These are phyloP conservation scores for Carex scoparia DNA, from an alignment of 176 grass and related monocot species.

Conservation along the genomic window DNA sequence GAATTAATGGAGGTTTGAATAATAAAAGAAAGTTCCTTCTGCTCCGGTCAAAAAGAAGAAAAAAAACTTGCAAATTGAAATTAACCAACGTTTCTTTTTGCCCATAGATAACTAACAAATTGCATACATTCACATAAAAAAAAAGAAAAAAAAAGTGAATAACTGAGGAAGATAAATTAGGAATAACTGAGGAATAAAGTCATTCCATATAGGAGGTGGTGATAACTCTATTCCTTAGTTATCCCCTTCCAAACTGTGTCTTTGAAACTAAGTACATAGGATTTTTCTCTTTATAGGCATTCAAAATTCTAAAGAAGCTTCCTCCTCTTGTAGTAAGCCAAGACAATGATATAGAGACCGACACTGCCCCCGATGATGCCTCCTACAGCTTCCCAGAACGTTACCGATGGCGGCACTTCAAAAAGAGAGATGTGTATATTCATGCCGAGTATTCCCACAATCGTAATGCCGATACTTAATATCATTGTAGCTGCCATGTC, in stretches of 20 bases:
- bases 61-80: background rate
- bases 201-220: too few species aligned
- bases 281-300: background rate
- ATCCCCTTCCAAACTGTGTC: too few species aligned
- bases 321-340: constrained; percentile 42
- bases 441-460: constrained; percentile 41
- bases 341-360: constrained; percentile 35
- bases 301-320: constrained; percentile 32
- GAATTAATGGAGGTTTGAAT: background rate
- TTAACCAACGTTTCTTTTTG: background rate
- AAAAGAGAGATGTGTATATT: constrained; percentile 52
- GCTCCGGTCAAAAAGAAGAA: background rate
- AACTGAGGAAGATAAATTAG: too few species aligned
- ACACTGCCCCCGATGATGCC: constrained; percentile 32
- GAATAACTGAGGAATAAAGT: too few species aligned
- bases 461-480: constrained; percentile 30
- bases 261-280: background rate
- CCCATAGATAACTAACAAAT: background rate
- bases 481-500: constrained; percentile 36
- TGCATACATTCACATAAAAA: background rate
- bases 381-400: constrained; percentile 37
- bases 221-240: too few species aligned
- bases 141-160: too few species aligned
- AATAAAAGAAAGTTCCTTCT: background rate
- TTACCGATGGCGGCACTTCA: background rate